Percentiles rank a stretch among this genome's conserved stretches.
Conservation (phyloP, 2,329 filamentous ascomycete species). For the Tolypocladium ophioglossoides region DNA sequence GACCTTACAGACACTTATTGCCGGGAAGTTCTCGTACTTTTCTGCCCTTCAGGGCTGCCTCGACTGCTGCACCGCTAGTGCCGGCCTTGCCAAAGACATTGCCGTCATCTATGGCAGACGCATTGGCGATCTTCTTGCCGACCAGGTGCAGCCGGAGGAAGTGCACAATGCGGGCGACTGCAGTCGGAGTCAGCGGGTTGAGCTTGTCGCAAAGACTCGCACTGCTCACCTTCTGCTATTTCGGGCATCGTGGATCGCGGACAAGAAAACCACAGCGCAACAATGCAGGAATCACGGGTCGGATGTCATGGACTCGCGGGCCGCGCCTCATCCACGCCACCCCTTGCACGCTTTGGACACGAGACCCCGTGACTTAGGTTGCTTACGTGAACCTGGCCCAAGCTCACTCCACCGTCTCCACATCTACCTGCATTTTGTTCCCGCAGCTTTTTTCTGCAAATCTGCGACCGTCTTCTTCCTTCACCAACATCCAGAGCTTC, state of each 20-base stretch:
- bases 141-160: slow-evolving; percentile 76
- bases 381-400: slow-evolving; percentile 10
- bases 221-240: slow-evolving; percentile 44
- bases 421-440: slow-evolving; percentile 13
- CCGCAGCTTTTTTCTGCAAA: slow-evolving; percentile 16
- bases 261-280: not conserved
- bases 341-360: slow-evolving; percentile 15
- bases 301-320: not conserved
- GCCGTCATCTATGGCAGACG: slow-evolving; percentile 64
- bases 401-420: slow-evolving; percentile 9
- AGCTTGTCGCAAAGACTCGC: not conserved
- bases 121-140: slow-evolving; percentile 64
- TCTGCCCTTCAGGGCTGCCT: slow-evolving; percentile 63
- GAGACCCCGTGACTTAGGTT: slow-evolving; percentile 16
- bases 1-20: no score
- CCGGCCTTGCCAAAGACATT: slow-evolving; percentile 89
- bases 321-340: not conserved
- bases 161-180: slow-evolving; percentile 76
- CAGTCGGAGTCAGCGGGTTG: not conserved
- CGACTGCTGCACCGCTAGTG: slow-evolving; percentile 64
- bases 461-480: slow-evolving; percentile 10
- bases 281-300: not conserved
- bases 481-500: slow-evolving; percentile 10
- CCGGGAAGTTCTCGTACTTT: slow-evolving; percentile 28
- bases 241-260: slow-evolving; percentile 40